Conservation (phyloP, 176 grass and related monocot genomes). For the Aegilops sharonensis region DNA sequence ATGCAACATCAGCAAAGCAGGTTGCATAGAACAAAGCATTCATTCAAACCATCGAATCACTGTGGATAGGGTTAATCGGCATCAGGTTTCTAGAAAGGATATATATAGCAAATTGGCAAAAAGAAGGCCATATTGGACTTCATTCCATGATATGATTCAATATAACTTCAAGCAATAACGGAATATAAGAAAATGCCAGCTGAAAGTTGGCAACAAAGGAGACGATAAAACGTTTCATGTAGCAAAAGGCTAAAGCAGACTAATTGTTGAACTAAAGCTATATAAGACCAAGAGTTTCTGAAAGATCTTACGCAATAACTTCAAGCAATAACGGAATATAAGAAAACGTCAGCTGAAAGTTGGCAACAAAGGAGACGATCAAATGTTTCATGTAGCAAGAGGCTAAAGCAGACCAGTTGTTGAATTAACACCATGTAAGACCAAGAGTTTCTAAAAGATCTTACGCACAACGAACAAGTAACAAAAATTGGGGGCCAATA, state of each 20-base stretch:
- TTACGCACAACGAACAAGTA: neutral
- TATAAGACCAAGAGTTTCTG: neutral
- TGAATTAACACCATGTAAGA: neutral
- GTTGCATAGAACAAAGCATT: slow-evolving; percentile 83
- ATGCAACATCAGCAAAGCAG: slow-evolving; percentile 85
- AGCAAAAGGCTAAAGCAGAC: neutral
- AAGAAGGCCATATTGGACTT: slow-evolving; percentile 2
- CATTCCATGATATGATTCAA: neutral
- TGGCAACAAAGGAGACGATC: neutral
- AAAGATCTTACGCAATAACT: neutral
- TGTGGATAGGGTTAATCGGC: slow-evolving; percentile 30
- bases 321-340: neutral
- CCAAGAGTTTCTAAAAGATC: neutral
- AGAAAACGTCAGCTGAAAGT: neutral
- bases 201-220: slow-evolving; percentile 1
- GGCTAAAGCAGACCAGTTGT: neutral
- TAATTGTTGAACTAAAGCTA: neutral
- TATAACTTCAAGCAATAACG: neutral
- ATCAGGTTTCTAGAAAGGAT: slow-evolving; percentile 19
- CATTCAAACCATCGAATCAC: slow-evolving; percentile 76
- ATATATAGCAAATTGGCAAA: neutral
- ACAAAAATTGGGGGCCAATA: neutral
- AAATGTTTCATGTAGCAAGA: neutral
- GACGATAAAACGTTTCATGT: neutral
- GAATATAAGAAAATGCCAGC: neutral